Evolutionary conservation across 2,329 filamentous ascomycete genomes (phyloP), one percentile per base, ranked within the genome.

Genomic region (Leptodontidium sp.): DNA sequence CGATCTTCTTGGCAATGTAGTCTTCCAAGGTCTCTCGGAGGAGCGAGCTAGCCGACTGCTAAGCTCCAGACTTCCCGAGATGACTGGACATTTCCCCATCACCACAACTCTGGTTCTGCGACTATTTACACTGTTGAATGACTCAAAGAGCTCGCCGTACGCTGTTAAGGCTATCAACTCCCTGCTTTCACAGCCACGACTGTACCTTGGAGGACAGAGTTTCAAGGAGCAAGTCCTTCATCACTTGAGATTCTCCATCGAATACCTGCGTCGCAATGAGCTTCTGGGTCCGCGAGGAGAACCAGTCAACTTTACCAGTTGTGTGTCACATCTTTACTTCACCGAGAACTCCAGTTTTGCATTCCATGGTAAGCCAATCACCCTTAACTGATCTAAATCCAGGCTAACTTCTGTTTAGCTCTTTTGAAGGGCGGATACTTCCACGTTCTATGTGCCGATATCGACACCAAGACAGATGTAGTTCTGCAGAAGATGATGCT

Each of bases 231-330:
- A 91, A 1, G 88, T 93, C 1, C 84, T 91, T 63, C 92, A 95
- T 76, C 91, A 94, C 75, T 79, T 95, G 7, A 87, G 92, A 3
- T 95, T 95, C 78, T 94, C 91, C 0, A 91, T 95, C 55, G 92
- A 95, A 72, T 95, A 93, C 73, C 83, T 95, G 0, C 86, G 91
- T 24, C 84, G 90, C 45, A 90, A 93, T 73, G 82, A 87, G 53
- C 85, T 95, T 0, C 82, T 95, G 9, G 88, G 87, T 3, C 78
- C 81, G 0, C 77, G 80, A 1, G 92, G 92, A 57, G 81, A 79
- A 1, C 91, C 92, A 0, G 80, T 94, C 14, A 92, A 94, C 76
- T 93, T 94, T 76, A 87, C 92, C 0, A 88, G 89, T 0, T 83
- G 88, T 3, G 86, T 94, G 0, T 87, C 88, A 0, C 91, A 94